Conservation (phyloP, 2,329 filamentous ascomycete genomes). For the Penicillium freii region DNA sequence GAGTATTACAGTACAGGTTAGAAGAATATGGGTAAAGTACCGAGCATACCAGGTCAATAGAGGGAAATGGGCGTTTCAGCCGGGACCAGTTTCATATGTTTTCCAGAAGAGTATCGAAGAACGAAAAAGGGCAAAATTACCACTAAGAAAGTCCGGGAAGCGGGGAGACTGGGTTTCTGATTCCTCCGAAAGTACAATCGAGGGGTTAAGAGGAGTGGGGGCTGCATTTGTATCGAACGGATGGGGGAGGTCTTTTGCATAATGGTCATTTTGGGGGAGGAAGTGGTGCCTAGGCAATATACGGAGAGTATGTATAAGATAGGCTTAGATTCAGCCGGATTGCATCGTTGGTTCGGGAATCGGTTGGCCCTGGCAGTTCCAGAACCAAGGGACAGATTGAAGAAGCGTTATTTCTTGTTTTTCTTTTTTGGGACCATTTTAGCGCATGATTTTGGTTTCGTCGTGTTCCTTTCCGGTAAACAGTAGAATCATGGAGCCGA, state of each 20-base stretch:
- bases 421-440: not conserved
- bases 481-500: slow-evolving; percentile 14
- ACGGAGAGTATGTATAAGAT: not conserved
- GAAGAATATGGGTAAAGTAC: slow-evolving; percentile 12
- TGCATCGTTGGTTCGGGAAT: slow-evolving; percentile 10
- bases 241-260: slow-evolving; percentile 1
- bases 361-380: slow-evolving; percentile 24
- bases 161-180: slow-evolving; percentile 12
- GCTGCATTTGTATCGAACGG: slow-evolving; percentile 3
- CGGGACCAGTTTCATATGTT: slow-evolving; percentile 22
- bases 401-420: slow-evolving; percentile 18
- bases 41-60: slow-evolving; percentile 6
- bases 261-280: not conserved
- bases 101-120: slow-evolving; percentile 22
- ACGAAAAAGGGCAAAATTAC: slow-evolving; percentile 18
- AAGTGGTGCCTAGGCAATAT: not conserved
- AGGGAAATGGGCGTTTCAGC: slow-evolving; percentile 2
- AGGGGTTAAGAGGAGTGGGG: slow-evolving; percentile 11
- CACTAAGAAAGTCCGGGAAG: slow-evolving; percentile 14
- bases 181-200: slow-evolving; percentile 13
- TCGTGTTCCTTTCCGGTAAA: slow-evolving; percentile 5
- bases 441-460: slow-evolving; percentile 7
- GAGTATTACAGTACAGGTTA: slow-evolving; percentile 16
- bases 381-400: slow-evolving; percentile 23
- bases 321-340: slow-evolving; percentile 4